Conservation (phyloP, 1,284 basidiomycete species). For the Marasmius fiardii region DNA sequence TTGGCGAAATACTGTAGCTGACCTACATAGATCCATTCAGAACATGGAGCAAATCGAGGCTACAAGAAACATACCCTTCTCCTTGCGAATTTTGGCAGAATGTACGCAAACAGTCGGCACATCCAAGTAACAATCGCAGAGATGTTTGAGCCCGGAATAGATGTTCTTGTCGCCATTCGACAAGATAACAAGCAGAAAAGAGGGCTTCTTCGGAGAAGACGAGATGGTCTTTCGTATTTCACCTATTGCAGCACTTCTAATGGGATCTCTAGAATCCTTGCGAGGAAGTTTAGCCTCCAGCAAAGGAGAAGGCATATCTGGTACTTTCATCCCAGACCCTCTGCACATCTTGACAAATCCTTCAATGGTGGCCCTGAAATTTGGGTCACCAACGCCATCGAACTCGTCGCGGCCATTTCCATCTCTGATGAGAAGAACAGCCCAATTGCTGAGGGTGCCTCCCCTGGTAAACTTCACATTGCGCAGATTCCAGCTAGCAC, state of each 20-base stretch:
- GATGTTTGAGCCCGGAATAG: slow-evolving; percentile 68
- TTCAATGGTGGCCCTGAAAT: slow-evolving; percentile 37
- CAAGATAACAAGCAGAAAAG: slow-evolving; percentile 52
- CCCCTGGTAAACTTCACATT: slow-evolving; percentile 59
- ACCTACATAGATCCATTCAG: slow-evolving; percentile 28
- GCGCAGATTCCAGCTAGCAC: slow-evolving; percentile 70
- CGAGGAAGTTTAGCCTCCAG: slow-evolving; percentile 39
- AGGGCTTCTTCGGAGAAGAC: slow-evolving; percentile 24
- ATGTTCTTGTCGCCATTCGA: slow-evolving; percentile 65
- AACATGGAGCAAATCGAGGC: background rate
- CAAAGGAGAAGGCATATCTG: slow-evolving; percentile 26
- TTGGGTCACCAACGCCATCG: slow-evolving; percentile 41
- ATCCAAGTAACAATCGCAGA: slow-evolving; percentile 64
- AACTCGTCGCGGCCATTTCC: slow-evolving; percentile 46
- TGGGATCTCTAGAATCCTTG: slow-evolving; percentile 43
- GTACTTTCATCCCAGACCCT: slow-evolving; percentile 57
- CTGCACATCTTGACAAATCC: slow-evolving; percentile 58
- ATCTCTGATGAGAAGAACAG: slow-evolving; percentile 61
- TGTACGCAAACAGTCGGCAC: slow-evolving; percentile 70
- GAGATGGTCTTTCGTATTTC: slow-evolving; percentile 29
- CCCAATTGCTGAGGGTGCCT: slow-evolving; percentile 53
- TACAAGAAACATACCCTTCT: slow-evolving; percentile 34
- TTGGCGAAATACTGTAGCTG: slow-evolving; percentile 75
- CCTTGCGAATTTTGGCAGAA: slow-evolving; percentile 56
- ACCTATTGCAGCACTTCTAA: slow-evolving; percentile 40